Evolutionary conservation across 306 rosid genomes (phyloP).

Genomic region (Rosa lucieae): DNA sequence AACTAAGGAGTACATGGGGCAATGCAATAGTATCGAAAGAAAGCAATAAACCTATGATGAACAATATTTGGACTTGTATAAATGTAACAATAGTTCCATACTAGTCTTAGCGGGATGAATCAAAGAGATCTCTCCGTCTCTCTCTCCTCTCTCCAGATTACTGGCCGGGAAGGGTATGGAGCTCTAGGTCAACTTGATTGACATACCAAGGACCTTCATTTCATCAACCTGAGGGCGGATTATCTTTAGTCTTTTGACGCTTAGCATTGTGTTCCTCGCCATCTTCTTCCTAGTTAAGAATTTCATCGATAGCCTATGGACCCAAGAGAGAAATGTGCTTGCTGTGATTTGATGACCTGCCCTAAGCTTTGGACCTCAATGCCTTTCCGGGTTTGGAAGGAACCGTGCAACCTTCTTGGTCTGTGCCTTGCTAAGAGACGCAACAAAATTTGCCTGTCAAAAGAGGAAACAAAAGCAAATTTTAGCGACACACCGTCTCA

Average conservation of each 20-base stretch:
- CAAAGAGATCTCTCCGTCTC: constrained; percentile 17
- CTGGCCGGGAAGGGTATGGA: constrained; percentile 17
- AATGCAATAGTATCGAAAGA: too few species aligned
- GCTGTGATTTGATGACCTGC: constrained; percentile 93
- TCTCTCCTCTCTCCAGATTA: constrained; percentile 14
- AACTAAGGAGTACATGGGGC: too few species aligned
- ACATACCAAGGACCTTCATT: constrained; percentile 13
- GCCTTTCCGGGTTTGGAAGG: constrained; percentile 94
- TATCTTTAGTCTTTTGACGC: constrained; percentile 57
- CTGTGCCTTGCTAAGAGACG: constrained; percentile 93
- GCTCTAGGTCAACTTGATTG: constrained; percentile 24
- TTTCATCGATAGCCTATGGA: constrained; percentile 60
- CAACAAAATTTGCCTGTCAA: constrained; percentile 74
- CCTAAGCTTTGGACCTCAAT: constrained; percentile 96
- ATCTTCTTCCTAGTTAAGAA: constrained; percentile 54
- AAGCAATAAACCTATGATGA: too few species aligned
- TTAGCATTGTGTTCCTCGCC: constrained; percentile 51
- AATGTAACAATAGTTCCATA: too few species aligned
- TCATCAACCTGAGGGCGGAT: constrained; percentile 32
- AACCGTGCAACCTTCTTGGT: constrained; percentile 84
- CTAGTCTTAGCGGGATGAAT: background rate
- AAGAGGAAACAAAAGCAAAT: background rate
- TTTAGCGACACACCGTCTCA: background rate
- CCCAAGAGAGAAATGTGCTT: constrained; percentile 86
- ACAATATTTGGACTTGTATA: too few species aligned